These are phyloP conservation scores for Biscogniauxia marginata DNA, from an alignment of 2,329 filamentous ascomycete genomes.

Conservation along the genomic window DNA sequence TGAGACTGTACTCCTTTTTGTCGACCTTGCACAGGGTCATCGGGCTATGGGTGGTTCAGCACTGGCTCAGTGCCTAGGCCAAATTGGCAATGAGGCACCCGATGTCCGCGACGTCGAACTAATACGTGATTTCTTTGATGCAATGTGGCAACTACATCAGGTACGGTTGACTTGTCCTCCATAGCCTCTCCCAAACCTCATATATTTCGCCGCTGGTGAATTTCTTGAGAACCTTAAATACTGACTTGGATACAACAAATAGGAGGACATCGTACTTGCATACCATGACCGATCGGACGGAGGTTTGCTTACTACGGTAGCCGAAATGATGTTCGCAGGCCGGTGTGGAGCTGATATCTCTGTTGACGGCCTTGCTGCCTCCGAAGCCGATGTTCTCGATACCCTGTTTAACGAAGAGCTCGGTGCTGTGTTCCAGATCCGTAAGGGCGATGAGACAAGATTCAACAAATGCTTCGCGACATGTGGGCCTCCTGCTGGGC, in stretches of 20 bases:
- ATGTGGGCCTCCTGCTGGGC: conserved; percentile 75
- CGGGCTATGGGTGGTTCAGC: conserved; percentile 88
- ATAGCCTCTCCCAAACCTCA: conserved; percentile 15
- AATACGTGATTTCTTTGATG: conserved; percentile 89
- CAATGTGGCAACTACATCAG: conserved; percentile 64
- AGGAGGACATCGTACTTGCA: conserved; percentile 64
- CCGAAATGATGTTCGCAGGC: conserved; percentile 98
- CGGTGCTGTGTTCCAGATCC: conserved; percentile 92
- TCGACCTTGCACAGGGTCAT: conserved; percentile 80
- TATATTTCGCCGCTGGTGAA: no score
- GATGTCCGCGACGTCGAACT: conserved; percentile 81
- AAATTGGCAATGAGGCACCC: conserved; percentile 80
- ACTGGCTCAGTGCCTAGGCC: conserved; percentile 82
- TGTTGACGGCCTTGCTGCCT: conserved; percentile 69
- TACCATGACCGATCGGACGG: conserved; percentile 95
- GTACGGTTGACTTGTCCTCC: conserved; percentile 36
- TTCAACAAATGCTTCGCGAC: conserved; percentile 92
- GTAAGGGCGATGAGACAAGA: conserved; percentile 76
- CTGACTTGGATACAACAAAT: conserved; percentile 60
- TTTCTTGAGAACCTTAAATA: conserved; percentile 40
- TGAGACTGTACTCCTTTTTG: conserved; percentile 83
- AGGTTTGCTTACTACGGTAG: conserved; percentile 83
- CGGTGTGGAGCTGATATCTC: conserved; percentile 84
- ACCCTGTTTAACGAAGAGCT: conserved; percentile 95
- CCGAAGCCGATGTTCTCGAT: conserved; percentile 65